Evolutionary conservation across 179 eudicot species (phyloP).

Genomic region (Drosera spatulata): DNA sequence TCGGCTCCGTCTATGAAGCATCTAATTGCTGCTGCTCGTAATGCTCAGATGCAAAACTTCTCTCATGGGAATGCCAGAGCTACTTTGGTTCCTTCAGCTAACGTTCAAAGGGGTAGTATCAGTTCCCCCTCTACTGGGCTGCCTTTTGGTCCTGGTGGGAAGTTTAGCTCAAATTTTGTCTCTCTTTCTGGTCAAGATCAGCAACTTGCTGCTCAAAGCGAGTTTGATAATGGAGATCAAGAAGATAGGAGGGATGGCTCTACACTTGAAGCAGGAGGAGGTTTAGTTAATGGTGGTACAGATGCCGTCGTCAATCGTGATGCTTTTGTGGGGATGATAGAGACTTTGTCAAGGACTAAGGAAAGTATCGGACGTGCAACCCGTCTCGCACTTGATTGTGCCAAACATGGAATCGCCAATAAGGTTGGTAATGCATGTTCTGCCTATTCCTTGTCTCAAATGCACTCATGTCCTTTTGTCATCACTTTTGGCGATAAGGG

Average conservation of each 20-base stretch:
- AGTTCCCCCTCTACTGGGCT: slow-evolving; percentile 21
- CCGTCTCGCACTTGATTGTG: slow-evolving; percentile 49
- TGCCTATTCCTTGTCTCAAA: neutral
- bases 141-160: too few relatives aligned
- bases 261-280: slow-evolving; percentile 42
- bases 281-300: slow-evolving; percentile 75
- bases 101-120: slow-evolving; percentile 31
- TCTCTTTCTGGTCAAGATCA: slow-evolving; percentile 38
- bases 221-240: slow-evolving; percentile 38
- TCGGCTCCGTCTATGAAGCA: slow-evolving; percentile 57
- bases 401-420: slow-evolving; percentile 34
- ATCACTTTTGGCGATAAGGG: neutral
- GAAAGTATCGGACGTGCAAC: slow-evolving; percentile 99
- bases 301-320: slow-evolving; percentile 99
- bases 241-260: slow-evolving; percentile 54
- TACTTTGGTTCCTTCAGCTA: slow-evolving; percentile 14
- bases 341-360: slow-evolving; percentile 94
- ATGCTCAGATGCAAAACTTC: slow-evolving; percentile 47
- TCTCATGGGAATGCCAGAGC: slow-evolving; percentile 24
- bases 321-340: slow-evolving; percentile 99
- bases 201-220: slow-evolving; percentile 21
- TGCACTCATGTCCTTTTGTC: neutral
- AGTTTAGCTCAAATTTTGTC: slow-evolving; percentile 13
- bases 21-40: slow-evolving; percentile 88
- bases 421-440: slow-evolving; percentile 43